Conservation (phyloP, 139 green algal genomes). For the Monoraphidium neglectum region DNA sequence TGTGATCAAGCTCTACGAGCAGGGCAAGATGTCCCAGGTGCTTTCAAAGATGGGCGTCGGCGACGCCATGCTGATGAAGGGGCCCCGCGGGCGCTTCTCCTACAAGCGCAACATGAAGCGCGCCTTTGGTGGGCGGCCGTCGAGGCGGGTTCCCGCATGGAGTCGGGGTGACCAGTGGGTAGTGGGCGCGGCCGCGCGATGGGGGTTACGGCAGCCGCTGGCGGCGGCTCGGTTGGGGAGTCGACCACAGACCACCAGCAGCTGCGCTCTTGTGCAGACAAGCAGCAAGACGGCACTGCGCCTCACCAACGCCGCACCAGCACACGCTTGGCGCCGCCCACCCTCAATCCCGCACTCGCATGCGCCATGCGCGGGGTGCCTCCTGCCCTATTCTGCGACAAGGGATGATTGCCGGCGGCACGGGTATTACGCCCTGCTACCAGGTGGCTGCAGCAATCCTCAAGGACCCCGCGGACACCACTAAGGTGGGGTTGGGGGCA, state of each 20-base stretch:
- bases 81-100: constrained; percentile 74
- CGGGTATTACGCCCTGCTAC: constrained; percentile 96
- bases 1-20: constrained; percentile 90
- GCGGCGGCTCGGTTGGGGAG: too few relatives aligned
- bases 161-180: too few relatives aligned
- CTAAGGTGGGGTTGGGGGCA: constrained; percentile 41
- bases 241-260: too few relatives aligned
- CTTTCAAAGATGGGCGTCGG: constrained; percentile 79
- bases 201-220: too few relatives aligned
- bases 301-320: too few relatives aligned
- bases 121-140: constrained; percentile 56
- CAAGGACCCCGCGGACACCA: constrained; percentile 74
- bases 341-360: neutral
- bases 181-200: too few relatives aligned
- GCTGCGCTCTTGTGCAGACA: too few relatives aligned
- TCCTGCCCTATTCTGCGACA: too few relatives aligned
- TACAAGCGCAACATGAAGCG: constrained; percentile 76
- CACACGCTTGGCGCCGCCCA: constrained; percentile 14
- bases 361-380: too few relatives aligned
- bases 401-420: constrained; percentile 96
- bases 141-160: too few relatives aligned
- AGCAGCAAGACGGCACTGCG: too few relatives aligned
- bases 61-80: constrained; percentile 83
- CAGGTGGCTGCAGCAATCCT: constrained; percentile 78
- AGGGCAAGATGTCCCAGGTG: constrained; percentile 89